Conservation (phyloP, 2,329 filamentous ascomycete species). For the Cladosporium sp. region DNA sequence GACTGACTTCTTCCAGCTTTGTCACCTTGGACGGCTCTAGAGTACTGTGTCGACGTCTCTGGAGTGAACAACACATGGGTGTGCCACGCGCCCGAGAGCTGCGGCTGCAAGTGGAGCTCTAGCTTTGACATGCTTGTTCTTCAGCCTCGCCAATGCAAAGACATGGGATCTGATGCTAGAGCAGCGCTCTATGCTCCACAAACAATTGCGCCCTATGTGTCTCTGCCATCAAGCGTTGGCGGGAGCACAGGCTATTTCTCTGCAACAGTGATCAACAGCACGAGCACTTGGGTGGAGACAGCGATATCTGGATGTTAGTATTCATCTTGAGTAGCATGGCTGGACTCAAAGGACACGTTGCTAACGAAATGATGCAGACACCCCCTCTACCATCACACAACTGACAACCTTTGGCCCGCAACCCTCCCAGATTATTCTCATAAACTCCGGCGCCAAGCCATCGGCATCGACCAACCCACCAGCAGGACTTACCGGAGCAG, state of each 20-base stretch:
- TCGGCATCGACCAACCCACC: constrained; percentile 17
- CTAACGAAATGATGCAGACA: constrained; percentile 17
- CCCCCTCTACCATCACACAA: constrained; percentile 19
- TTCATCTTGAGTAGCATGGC: neutral
- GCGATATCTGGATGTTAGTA: constrained; percentile 23
- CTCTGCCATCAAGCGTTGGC: constrained; percentile 21
- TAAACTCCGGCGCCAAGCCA: constrained; percentile 17
- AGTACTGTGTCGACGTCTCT: constrained; percentile 24
- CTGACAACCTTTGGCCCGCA: constrained; percentile 21
- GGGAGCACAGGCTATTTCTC: constrained; percentile 27
- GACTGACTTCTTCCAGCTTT: constrained; percentile 16
- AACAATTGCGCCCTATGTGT: constrained; percentile 25
- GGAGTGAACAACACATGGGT: constrained; percentile 26
- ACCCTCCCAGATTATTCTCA: constrained; percentile 18
- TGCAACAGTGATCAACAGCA: constrained; percentile 16
- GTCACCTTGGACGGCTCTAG: constrained; percentile 28
- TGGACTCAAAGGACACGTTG: neutral
- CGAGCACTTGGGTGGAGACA: constrained; percentile 22
- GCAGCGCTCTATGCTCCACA: constrained; percentile 28
- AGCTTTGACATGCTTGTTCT: constrained; percentile 21
- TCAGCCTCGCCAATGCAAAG: constrained; percentile 22
- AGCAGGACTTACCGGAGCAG: constrained; percentile 13
- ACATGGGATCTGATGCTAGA: constrained; percentile 28
- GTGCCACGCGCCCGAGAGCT: constrained; percentile 29
- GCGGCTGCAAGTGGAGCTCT: constrained; percentile 26